Evolutionary conservation across 441 rosid genomes (phyloP), one percentile per base, ranked within the genome.

Genomic region (Biscutella laevigata): DNA sequence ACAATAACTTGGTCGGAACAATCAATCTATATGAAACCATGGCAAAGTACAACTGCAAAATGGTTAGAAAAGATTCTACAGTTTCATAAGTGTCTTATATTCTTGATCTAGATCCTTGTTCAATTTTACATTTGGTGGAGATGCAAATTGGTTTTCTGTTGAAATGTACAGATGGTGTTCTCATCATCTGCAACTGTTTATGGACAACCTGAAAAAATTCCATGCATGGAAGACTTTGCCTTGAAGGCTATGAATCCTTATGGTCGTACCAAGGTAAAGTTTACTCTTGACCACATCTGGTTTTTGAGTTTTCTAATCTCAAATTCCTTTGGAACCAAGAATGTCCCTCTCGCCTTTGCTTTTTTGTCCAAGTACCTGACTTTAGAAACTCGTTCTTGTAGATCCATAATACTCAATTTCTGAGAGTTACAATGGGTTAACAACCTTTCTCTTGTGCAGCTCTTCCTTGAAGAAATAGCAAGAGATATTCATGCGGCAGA

Each of bases 171-270:
- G 92, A 70, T 81, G 77, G 88, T 78, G 50, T 84, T 84, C 58
- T 84, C 92, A 36, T 84, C 92, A 28, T 84, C 92, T 15, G 81
- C 92, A 14, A 84, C 92, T 60, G 85, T 81, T 9, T 84, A 81
- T 64, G 83, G 88, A 60, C 86, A 84, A 71, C 92, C 92, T 42
- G 79, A 77, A 61, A 75, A 65, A 50, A 77, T 79, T 39, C 83
- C 88, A 10, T 81, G 85, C 61, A 53, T 71, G 53, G 88, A 80
- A 68, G 76, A 74, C 73, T 83, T 75, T 48, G 69, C 67, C 25
- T 53, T 75, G 14, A 72, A 56, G 43, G 86, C 88, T 25, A 77
- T 81, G 88, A 84, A 79, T 71, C 88, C 92, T n/a, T 81, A 84
- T 50, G 88, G 92, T 45, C 66, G 85, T 59, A 81, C 83, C 21